Base-by-base conservation (phyloP, 441 rosid genomes). In the Populus hybrid region DNA sequence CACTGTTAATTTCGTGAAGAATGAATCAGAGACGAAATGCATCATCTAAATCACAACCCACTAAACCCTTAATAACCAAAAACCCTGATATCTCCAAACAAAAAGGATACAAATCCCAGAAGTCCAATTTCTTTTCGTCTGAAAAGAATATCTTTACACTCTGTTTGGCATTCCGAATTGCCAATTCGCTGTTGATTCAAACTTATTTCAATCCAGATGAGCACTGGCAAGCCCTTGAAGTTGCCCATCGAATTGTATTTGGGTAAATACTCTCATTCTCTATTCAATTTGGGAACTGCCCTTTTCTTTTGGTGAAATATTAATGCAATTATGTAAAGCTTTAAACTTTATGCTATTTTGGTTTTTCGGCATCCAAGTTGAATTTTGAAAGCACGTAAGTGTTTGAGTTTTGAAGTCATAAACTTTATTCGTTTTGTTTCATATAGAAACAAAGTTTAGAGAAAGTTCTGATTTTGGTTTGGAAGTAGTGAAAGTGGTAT, bases 151-250 rank as follows among this genome's bases (percentile, higher is more conserved):
- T 94, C 46, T 90, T 94, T 38, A 65, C 67, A 23, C 71, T 84
- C 14, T 92, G 97, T 74, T 83, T 94, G 57, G 87, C 85, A 6
- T 78, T 91, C 71, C 86, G 97, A 81, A 80, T 84, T 24, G 85
- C 74, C 20, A 95, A 92, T 77, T 91, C 97, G 8, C 73, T 91
- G 82, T 78, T 90, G 74, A 87, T 95, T 70, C 95, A 92, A 75
- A 90, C 95, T 8, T 91, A 91, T 86, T 94, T 94, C 90, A 89
- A 91, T 81, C 98, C 92, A 16, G 98, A 95, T 79, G 97, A 95
- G 81, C 97, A 95, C 79, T 94, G 95, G 98, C 95, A 94, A 78
- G 86, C 94, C 72, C 97, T 91, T 68, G 98, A 94, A 88, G 95
- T 94, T 46, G 93, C 95, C n/a, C 97, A 89, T 72, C 90, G 86